Evolutionary conservation across 352 stramenopile genomes (phyloP).

Genomic region (Pilasporangium apinafurcum): DNA sequence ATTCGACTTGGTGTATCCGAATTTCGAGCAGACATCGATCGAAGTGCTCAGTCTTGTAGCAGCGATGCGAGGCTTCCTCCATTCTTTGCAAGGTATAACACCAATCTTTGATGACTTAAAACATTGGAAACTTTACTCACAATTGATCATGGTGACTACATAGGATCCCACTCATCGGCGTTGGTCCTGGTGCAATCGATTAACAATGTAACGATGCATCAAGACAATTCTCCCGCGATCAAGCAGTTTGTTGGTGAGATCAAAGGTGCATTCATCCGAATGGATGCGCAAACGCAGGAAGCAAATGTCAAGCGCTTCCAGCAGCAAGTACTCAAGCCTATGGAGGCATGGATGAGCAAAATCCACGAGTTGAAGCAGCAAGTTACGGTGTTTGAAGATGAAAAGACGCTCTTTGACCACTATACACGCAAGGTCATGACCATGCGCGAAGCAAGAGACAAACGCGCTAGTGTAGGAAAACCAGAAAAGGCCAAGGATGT

Average conservation of each 20-base stretch:
- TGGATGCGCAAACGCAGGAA: constrained; percentile 51
- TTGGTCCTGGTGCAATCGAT: constrained; percentile 49
- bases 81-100: constrained; percentile 32
- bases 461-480: constrained; percentile 38
- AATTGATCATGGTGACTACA: background rate
- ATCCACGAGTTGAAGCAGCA: constrained; percentile 36
- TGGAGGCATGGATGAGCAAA: constrained; percentile 48
- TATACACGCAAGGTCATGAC: constrained; percentile 70
- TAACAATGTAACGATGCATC: constrained; percentile 29
- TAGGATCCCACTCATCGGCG: constrained; percentile 49
- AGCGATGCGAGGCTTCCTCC: constrained; percentile 48
- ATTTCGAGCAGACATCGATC: constrained; percentile 57
- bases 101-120: background rate
- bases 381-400: constrained; percentile 40
- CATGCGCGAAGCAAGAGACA: constrained; percentile 60
- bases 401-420: constrained; percentile 73
- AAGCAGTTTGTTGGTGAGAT: constrained; percentile 53
- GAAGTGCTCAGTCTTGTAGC: constrained; percentile 37
- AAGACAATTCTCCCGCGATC: constrained; percentile 45
- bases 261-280: constrained; percentile 46
- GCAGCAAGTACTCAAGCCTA: constrained; percentile 48
- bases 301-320: constrained; percentile 50
- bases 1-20: constrained; percentile 50
- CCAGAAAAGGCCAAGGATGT: constrained; percentile 67
- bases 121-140: background rate